Evolutionary conservation across 2,329 filamentous ascomycete species (phyloP), one percentile per base, ranked within the genome.

Genomic region (Macroventuria anomochaeta): DNA sequence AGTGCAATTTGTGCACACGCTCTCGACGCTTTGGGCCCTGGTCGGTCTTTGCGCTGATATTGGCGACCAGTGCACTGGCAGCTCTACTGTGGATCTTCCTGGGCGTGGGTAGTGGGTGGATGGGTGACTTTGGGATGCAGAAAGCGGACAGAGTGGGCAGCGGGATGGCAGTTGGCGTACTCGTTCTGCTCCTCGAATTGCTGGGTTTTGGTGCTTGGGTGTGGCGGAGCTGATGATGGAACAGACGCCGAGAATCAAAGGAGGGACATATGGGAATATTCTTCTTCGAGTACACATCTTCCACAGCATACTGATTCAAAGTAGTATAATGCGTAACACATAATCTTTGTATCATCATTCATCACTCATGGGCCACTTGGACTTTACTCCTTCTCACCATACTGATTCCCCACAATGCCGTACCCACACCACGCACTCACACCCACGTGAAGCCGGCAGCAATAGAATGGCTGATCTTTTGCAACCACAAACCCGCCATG

Each of bases 1-100:
- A 1, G 57, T 69, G n/a, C 65, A 69, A 28, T 70, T 70, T 43
- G 56, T 62, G 1, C 67, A 67, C 10, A 49, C 58, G 1, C 50
- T 66, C 8, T 67, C 67, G 0, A 47, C 50, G 1, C n/a, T 43
- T 0, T 55, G 65, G 7, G 47, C 69, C 17, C 12, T 64, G 1
- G 12, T 47, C 1, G 67, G n/a, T 60, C 2, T 25, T 70, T 12
- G 37, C 31, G 1, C 13, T 64, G 5, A 58, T 66, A 29, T 47
- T 70, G 10, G 33, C 34, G 3, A 31, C 63, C 2, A 59, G 59
- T 13, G 53, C 64, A 1, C 28, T 52, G 2, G 65, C 62, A 7
- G 55, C 56, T 1, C 17, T 70, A 32, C 26, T 66, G 7, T 71
- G 66, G 65, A 47, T 68, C 8, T 67, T 69, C 41, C 12, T 59